Conservation (phyloP, 139 green algal genomes). For the Choricystis sp. region DNA sequence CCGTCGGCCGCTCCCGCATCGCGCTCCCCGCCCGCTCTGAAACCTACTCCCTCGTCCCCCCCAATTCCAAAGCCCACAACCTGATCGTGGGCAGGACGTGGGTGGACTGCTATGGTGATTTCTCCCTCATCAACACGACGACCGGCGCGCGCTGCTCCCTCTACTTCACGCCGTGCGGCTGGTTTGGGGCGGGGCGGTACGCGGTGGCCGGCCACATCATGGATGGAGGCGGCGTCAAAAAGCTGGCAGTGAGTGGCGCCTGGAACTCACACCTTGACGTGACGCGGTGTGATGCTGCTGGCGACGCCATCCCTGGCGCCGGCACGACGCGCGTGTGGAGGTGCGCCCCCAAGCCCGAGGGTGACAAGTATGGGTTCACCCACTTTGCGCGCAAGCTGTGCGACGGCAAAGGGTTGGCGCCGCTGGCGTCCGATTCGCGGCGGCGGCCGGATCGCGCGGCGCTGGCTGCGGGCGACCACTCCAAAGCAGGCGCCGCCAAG, state of each 20-base stretch:
- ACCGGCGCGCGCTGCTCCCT: constrained; percentile 57
- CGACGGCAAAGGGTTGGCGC: constrained; percentile 26
- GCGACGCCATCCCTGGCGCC: constrained; percentile 28
- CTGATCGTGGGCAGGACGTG: constrained; percentile 82
- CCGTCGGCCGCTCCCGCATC: constrained; percentile 73
- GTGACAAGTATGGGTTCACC: constrained; percentile 81
- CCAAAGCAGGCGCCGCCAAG: constrained; percentile 45
- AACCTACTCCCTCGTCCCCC: constrained; percentile 62
- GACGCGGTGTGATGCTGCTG: constrained; percentile 47
- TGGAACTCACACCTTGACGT: constrained; percentile 68
- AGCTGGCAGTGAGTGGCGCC: constrained; percentile 48
- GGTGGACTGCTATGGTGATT: constrained; percentile 77
- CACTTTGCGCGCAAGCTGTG: constrained; percentile 65
- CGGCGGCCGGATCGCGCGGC: constrained; percentile 35
- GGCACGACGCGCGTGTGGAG: constrained; percentile 51
- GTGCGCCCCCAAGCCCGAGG: constrained; percentile 45
- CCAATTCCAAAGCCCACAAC: constrained; percentile 79
- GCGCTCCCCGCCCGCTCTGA: constrained; percentile 55
- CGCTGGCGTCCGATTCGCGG: constrained; percentile 63
- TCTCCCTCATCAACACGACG: constrained; percentile 58
- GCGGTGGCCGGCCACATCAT: constrained; percentile 42
- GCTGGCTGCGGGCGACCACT: constrained; percentile 23
- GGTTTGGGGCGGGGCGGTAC: constrained; percentile 72
- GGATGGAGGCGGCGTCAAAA: constrained; percentile 42
- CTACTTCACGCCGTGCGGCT: constrained; percentile 80